phyloP scores from a whole-genome alignment of 2,329 filamentous ascomycete species.

The Apiospora sp. region DNA sequence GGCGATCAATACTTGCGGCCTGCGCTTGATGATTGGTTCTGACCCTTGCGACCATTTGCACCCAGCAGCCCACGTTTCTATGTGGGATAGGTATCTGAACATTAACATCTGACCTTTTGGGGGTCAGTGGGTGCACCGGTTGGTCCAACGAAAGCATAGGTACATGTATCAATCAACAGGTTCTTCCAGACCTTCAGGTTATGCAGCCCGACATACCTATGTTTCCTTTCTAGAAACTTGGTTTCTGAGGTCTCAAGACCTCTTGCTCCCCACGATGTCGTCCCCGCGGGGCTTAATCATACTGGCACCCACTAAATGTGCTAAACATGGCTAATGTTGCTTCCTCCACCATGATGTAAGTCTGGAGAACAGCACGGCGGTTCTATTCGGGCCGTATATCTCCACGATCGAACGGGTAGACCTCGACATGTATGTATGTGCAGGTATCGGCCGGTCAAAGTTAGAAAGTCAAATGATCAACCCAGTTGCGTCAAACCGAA shows the following conservation, averaged over 20 bases:
- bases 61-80: background rate
- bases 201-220: background rate
- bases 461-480: background rate
- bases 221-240: background rate
- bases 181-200: background rate
- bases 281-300: background rate
- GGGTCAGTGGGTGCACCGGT: background rate
- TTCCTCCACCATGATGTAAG: background rate
- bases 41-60: background rate
- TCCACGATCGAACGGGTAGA: slow-evolving; percentile 2
- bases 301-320: background rate
- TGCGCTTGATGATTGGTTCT: background rate
- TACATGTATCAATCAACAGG: too few species aligned
- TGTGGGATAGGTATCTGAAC: background rate
- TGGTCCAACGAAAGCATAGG: background rate
- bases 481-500: background rate
- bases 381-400: slow-evolving; percentile 6
- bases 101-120: background rate
- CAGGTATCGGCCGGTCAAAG: background rate
- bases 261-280: background rate
- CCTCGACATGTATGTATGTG: background rate
- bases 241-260: background rate
- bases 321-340: background rate
- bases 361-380: background rate
- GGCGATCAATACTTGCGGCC: background rate